phyloP scores from a whole-genome alignment of 1,284 basidiomycete species.

The Tilletia horrida region DNA sequence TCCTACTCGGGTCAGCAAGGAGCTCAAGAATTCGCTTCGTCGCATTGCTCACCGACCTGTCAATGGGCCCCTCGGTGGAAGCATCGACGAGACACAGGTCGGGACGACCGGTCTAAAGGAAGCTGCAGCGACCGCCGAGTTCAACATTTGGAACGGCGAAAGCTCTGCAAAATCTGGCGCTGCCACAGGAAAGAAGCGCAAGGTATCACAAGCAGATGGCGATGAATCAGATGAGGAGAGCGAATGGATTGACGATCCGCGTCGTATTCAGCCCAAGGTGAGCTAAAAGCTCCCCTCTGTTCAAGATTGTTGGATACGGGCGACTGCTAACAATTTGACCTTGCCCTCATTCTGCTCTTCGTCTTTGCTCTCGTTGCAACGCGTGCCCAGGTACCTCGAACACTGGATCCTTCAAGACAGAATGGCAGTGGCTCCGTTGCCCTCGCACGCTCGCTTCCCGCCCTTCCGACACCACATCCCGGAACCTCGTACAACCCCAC shows the following conservation, averaged over 20 bases:
- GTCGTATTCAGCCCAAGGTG: slow-evolving; percentile 15
- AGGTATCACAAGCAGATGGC: not conserved
- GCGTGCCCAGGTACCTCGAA: not conserved
- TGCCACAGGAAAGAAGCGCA: not conserved
- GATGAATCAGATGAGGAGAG: not conserved
- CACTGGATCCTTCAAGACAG: not conserved
- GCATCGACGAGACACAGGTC: slow-evolving; percentile 13
- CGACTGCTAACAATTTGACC: not conserved
- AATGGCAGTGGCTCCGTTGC: not conserved
- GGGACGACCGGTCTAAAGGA: slow-evolving; percentile 9
- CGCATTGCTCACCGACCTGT: slow-evolving; percentile 18
- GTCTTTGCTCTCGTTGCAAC: not conserved
- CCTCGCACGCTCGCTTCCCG: slow-evolving; percentile 56
- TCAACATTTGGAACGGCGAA: slow-evolving; percentile 2
- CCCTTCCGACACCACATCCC: slow-evolving; percentile 72
- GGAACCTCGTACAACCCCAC: slow-evolving; percentile 94
- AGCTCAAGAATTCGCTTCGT: slow-evolving; percentile 20
- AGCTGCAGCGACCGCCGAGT: not conserved
- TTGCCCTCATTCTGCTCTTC: not conserved
- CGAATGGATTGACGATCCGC: slow-evolving; percentile 20
- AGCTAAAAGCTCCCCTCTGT: not conserved
- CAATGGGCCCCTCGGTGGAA: slow-evolving; percentile 22
- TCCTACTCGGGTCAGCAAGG: slow-evolving; percentile 21
- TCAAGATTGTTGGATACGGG: too few relatives aligned
- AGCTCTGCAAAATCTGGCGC: not conserved